Evolutionary conservation across 1,284 basidiomycete species (phyloP).

Genomic region (Takashimella tepidaria): DNA sequence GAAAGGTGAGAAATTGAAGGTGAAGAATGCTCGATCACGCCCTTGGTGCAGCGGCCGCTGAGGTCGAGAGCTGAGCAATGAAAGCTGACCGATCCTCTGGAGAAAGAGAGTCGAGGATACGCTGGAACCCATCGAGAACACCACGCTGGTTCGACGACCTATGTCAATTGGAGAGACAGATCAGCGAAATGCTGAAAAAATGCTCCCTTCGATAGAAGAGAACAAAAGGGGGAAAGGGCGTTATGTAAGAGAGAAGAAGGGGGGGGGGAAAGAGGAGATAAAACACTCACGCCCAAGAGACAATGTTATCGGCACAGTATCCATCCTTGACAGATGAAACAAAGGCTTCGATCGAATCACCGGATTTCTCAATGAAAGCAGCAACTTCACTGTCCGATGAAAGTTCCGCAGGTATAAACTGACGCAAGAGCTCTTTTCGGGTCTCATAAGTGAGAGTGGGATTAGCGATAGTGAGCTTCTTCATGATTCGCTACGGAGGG

Average conservation of each 20-base stretch:
- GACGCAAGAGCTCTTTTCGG: conserved; percentile 36
- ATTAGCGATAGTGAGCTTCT: conserved; percentile 45
- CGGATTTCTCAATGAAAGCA: conserved; percentile 43
- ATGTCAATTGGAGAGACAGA: not conserved
- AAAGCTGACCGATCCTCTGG: conserved; percentile 65
- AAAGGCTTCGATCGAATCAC: conserved; percentile 33
- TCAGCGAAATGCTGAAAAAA: too few species aligned
- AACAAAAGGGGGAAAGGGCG: too few species aligned
- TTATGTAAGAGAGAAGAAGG: too few species aligned
- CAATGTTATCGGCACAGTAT: conserved; percentile 37
- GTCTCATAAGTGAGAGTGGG: conserved; percentile 43
- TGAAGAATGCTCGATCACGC: conserved; percentile 2
- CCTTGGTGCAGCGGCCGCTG: conserved; percentile 1
- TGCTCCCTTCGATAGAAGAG: too few species aligned
- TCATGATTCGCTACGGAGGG: conserved; percentile 46
- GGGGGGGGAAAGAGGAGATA: not conserved
- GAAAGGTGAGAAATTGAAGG: not conserved
- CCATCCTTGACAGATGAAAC: conserved; percentile 38
- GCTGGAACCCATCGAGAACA: conserved; percentile 41
- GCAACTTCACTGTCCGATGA: conserved; percentile 41
- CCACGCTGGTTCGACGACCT: conserved; percentile 40
- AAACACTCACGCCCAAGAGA: conserved; percentile 38
- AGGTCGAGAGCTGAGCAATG: conserved; percentile 45
- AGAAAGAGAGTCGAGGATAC: conserved; percentile 57
- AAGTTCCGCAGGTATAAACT: conserved; percentile 38